These are phyloP conservation scores for Epipyxis sp. DNA, from an alignment of 108 stramenopile genomes.

Conservation along the genomic window DNA sequence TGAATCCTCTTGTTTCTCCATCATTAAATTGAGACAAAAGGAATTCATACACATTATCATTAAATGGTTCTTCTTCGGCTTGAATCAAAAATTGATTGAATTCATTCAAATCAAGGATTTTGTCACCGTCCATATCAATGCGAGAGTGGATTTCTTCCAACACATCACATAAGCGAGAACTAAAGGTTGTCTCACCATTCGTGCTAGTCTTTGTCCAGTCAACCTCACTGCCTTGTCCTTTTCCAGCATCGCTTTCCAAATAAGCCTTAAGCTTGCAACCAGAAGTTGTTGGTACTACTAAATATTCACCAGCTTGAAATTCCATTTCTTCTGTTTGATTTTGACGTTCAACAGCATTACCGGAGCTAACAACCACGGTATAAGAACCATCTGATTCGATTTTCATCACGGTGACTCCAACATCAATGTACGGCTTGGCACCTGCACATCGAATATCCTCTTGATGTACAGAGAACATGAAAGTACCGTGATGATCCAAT, in stretches of 20 bases:
- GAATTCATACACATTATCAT: background rate
- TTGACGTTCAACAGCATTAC: slow-evolving; percentile 38
- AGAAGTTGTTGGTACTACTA: slow-evolving; percentile 37
- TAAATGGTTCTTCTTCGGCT: background rate
- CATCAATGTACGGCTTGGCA: slow-evolving; percentile 39
- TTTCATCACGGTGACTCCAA: slow-evolving; percentile 37
- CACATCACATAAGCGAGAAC: background rate
- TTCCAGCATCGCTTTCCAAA: slow-evolving; percentile 7
- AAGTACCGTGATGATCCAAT: background rate
- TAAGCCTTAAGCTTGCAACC: slow-evolving; percentile 32
- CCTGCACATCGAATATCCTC: slow-evolving; percentile 37
- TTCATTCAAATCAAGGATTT: background rate
- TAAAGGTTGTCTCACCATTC: slow-evolving; percentile 9
- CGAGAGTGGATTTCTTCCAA: background rate
- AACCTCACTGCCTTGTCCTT: background rate
- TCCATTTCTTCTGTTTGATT: slow-evolving; percentile 34
- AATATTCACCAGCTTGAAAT: slow-evolving; percentile 33
- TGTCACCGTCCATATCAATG: slow-evolving; percentile 11
- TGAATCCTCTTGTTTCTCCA: background rate
- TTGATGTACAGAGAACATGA: slow-evolving; percentile 34
- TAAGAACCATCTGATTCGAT: slow-evolving; percentile 25
- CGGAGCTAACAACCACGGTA: slow-evolving; percentile 11
- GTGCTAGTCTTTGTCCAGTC: background rate
- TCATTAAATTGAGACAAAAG: background rate
- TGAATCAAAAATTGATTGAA: slow-evolving; percentile 11